Base-by-base conservation (phyloP, 31 red algal species). In the Asparagopsis taxiformis region DNA sequence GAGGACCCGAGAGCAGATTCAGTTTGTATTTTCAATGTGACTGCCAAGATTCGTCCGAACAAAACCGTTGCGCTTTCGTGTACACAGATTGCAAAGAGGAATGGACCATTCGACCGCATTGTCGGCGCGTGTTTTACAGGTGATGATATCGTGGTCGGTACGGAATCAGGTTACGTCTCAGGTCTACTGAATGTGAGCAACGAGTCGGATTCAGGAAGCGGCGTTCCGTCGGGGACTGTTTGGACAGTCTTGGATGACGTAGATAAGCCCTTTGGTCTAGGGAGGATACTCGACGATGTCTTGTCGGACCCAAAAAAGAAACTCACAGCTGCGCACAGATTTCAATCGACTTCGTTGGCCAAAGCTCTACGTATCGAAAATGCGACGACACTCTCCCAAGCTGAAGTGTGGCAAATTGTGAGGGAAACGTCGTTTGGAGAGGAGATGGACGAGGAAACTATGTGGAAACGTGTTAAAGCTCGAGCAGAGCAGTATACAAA, bases 1-100 rank as follows among this genome's bases (percentile, higher is more conserved):
- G 83, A 87, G 70, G 70, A 87, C 54, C 83, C 83, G 25, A 78
- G 50, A 23, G 83, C 83, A 3, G 83, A 87, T 61, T 87, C 83
- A 30, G 44, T 87, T 17, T 54, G 83, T 32, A 51, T 77, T 22
- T 87, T 71, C 55, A 62, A 87, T 34, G 53, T 87, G 43, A 54
- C 83, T 0, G 68, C 53, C 16, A 75, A 67, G 19, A 64, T 24
- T 10, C 62, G 35, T 35, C 34, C 36, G 37, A 56, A 79, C 6
- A 24, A 59, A n/a, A 35, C 57, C 5, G 16, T 65, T 30, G 23
- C 74, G 13, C 51, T 87, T 22, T 57, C 83, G 36, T 70, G 52
- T 31, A 63, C 57, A 29, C 83, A 61, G 54, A 63, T 87, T 37
- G 63, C 72, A 16, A 71, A 53, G 62, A 66, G 83, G 29, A 0